Conservation (phyloP, 768 basidiomycete species). For the Tulasnella sp. region DNA sequence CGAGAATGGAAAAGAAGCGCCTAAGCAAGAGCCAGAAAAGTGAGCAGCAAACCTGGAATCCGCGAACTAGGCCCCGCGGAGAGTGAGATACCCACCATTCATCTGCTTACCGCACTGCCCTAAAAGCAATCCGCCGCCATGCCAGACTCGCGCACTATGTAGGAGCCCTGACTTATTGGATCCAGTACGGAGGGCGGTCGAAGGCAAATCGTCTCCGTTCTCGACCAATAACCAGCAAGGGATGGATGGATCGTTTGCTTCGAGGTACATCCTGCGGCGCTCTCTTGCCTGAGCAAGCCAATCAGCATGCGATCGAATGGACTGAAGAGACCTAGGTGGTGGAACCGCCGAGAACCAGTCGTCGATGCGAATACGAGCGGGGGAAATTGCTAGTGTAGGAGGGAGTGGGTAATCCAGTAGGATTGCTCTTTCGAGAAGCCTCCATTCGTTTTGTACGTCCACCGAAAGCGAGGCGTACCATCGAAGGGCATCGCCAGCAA, state of each 20-base stretch:
- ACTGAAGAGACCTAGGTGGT: background rate
- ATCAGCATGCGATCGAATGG: background rate
- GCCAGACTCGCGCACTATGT: background rate
- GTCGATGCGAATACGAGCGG: too few relatives aligned
- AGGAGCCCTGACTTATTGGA: background rate
- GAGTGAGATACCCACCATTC: background rate
- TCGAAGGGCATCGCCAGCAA: too few relatives aligned
- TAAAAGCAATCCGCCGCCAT: background rate
- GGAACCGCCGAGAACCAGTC: too few relatives aligned
- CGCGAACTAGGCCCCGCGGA: background rate
- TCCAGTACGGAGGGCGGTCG: background rate
- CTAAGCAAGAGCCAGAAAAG: background rate
- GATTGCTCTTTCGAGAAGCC: too few relatives aligned
- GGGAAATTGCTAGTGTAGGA: too few relatives aligned
- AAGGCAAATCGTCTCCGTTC: background rate
- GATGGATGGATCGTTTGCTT: background rate
- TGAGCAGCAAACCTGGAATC: background rate
- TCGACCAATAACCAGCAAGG: background rate
- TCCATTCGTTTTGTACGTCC: too few relatives aligned
- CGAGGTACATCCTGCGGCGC: background rate
- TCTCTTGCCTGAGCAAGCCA: background rate
- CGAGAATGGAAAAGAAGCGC: background rate
- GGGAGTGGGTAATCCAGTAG: too few relatives aligned
- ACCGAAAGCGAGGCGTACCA: too few relatives aligned
- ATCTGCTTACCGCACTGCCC: background rate